Conservation (phyloP, 495 filamentous ascomycete species). For the Penicillium coprophilum region DNA sequence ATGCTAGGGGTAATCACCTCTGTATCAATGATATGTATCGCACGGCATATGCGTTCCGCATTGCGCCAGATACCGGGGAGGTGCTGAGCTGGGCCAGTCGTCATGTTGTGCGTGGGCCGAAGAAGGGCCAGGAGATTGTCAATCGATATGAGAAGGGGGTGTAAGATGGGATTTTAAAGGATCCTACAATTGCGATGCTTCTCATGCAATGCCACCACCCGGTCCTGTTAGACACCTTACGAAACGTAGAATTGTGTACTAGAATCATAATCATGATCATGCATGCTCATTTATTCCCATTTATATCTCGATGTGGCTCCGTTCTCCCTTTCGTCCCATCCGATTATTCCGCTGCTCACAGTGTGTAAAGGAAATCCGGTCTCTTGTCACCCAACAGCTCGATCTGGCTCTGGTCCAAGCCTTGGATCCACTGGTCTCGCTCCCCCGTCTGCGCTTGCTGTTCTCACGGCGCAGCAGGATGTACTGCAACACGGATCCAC, state of each 20-base stretch:
- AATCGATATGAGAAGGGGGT: slow-evolving; percentile 34
- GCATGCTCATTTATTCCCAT: background rate
- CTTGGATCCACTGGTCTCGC: slow-evolving; percentile 63
- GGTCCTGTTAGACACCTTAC: background rate
- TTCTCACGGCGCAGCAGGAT: slow-evolving; percentile 53
- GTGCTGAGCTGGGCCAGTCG: slow-evolving; percentile 48
- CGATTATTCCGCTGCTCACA: slow-evolving; percentile 35
- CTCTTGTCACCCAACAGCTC: slow-evolving; percentile 61
- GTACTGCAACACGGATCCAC: slow-evolving; percentile 64
- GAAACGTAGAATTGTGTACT: background rate
- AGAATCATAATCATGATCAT: background rate
- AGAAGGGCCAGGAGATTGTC: slow-evolving; percentile 50
- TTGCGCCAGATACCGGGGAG: slow-evolving; percentile 35
- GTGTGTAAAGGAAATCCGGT: slow-evolving; percentile 78
- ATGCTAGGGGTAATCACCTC: slow-evolving; percentile 44
- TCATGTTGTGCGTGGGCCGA: slow-evolving; percentile 48
- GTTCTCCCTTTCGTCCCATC: background rate
- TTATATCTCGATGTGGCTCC: slow-evolving; percentile 1
- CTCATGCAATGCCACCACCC: background rate
- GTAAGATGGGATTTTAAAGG: slow-evolving; percentile 18
- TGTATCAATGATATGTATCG: slow-evolving; percentile 53
- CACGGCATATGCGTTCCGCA: slow-evolving; percentile 48
- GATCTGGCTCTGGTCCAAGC: slow-evolving; percentile 34
- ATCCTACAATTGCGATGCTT: background rate
- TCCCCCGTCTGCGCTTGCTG: slow-evolving; percentile 54